Percentiles rank a stretch among this genome's conserved stretches.
Conservation (phyloP, 805 yeast genomes). For the Kuraishia hungarica region DNA sequence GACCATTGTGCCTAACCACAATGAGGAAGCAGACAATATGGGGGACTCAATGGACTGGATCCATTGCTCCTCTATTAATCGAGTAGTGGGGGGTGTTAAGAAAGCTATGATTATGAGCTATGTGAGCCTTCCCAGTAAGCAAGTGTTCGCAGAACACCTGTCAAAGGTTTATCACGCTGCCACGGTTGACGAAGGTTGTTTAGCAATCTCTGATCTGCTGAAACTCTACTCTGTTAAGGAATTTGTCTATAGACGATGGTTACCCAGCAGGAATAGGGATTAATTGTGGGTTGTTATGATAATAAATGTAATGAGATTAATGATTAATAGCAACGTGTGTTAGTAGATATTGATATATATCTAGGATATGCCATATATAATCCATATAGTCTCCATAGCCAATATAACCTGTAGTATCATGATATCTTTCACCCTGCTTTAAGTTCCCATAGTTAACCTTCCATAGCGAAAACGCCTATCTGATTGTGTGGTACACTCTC, state of each 20-base stretch:
- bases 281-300: conserved; percentile 17
- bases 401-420: too few relatives aligned
- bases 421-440: too few relatives aligned
- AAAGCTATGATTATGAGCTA: conserved; percentile 66
- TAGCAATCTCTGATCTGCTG: background rate
- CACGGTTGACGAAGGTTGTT: conserved; percentile 7
- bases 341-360: too few relatives aligned
- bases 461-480: background rate
- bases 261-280: conserved; percentile 77
- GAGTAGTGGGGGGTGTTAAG: conserved; percentile 84
- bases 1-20: conserved; percentile 32
- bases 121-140: conserved; percentile 46
- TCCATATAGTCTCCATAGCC: too few relatives aligned
- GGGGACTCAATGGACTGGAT: conserved; percentile 31
- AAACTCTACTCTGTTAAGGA: conserved; percentile 39
- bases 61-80: conserved; percentile 60
- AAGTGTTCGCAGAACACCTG: conserved; percentile 14
- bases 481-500: background rate
- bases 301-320: background rate
- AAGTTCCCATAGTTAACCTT: too few relatives aligned
- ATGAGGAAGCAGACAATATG: conserved; percentile 19
- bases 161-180: background rate
- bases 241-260: conserved; percentile 71
- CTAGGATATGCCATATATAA: too few relatives aligned
- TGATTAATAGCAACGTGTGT: too few relatives aligned